phyloP scores from a whole-genome alignment of 164 flowering plant genomes.

The Macadamia tetraphylla region DNA sequence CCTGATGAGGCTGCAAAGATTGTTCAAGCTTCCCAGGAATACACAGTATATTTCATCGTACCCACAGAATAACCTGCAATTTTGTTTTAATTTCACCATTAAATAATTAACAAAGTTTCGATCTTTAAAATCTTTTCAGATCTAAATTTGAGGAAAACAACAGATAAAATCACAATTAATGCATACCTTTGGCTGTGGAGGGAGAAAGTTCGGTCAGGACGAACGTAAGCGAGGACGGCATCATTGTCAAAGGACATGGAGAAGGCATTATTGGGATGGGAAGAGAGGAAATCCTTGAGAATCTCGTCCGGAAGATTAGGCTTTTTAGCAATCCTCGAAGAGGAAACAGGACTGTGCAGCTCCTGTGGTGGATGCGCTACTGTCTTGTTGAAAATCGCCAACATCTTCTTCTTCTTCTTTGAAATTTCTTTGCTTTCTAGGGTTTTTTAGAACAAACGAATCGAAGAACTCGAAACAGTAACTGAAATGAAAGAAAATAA shows the following conservation, averaged over 20 bases:
- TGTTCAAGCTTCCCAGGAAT: conserved; percentile 74
- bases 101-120: too few relatives aligned
- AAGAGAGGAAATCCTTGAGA: conserved; percentile 46
- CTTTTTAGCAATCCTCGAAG: conserved; percentile 14
- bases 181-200: conserved; percentile 28
- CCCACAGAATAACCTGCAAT: conserved; percentile 71
- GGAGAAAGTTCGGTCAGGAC: conserved; percentile 22
- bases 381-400: conserved; percentile 79
- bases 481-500: too few relatives aligned
- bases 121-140: too few relatives aligned
- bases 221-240: conserved; percentile 63
- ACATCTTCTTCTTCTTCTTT: conserved; percentile 32
- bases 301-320: conserved; percentile 68
- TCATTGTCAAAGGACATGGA: conserved; percentile 52
- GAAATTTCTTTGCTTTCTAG: not conserved
- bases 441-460: too few relatives aligned
- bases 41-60: conserved; percentile 71
- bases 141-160: not conserved
- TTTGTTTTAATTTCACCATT: not conserved
- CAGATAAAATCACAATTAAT: not conserved
- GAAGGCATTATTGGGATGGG: conserved; percentile 44
- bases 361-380: conserved; percentile 86
- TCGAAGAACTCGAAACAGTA: too few relatives aligned
- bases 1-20: conserved; percentile 46
- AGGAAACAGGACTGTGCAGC: conserved; percentile 70